phyloP scores from a whole-genome alignment of 768 basidiomycete genomes.

The Phlebiopsis flavidoalba region DNA sequence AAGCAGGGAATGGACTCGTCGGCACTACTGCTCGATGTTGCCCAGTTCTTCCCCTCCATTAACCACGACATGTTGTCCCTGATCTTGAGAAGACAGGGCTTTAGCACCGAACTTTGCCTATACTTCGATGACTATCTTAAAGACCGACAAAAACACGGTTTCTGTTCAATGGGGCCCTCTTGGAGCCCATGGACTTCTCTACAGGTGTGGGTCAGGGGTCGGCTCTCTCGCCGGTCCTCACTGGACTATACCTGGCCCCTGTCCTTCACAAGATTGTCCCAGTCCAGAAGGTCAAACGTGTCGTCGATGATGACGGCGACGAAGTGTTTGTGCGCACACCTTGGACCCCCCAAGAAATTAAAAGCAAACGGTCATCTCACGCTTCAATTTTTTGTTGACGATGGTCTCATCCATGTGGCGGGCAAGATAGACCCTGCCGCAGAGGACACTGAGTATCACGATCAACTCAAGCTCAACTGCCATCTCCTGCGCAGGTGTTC shows the following conservation, averaged over 20 bases:
- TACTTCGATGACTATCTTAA: constrained; percentile 11
- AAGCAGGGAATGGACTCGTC: constrained; percentile 4
- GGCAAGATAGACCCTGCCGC: background rate
- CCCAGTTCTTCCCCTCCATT: constrained; percentile 18
- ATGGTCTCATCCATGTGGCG: constrained; percentile 6
- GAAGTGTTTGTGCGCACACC: background rate
- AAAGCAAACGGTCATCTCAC: background rate
- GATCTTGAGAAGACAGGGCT: constrained; percentile 8
- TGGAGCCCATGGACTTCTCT: background rate
- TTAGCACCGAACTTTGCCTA: background rate
- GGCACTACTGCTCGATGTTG: constrained; percentile 11
- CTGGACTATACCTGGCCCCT: constrained; percentile 12
- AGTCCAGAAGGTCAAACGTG: background rate
- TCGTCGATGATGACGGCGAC: no score
- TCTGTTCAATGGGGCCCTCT: background rate
- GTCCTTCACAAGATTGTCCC: constrained; percentile 5
- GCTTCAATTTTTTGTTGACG: constrained; percentile 14
- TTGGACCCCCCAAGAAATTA: background rate
- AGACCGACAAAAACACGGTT: constrained; percentile 1
- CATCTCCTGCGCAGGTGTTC: background rate
- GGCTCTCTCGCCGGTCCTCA: constrained; percentile 12
- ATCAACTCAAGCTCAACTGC: background rate
- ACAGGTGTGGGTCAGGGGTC: constrained; percentile 15
- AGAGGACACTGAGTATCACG: background rate
- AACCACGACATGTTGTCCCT: background rate